Evolutionary conservation across 441 rosid genomes (phyloP).

Genomic region (Bocquillonia castaneifolia): DNA sequence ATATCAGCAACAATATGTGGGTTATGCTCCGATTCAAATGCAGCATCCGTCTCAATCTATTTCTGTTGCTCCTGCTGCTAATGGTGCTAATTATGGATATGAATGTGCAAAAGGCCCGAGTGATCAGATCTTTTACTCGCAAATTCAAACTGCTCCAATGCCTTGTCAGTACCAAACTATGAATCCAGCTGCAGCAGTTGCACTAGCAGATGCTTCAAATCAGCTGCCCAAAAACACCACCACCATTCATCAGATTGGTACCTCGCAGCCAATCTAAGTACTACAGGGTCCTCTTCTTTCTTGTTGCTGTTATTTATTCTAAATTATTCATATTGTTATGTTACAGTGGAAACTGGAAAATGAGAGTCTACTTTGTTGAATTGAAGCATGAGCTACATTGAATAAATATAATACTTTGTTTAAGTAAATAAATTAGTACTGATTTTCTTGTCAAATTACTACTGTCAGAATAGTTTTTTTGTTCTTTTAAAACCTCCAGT

Average conservation of each 20-base stretch:
- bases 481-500: too few species aligned
- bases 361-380: not conserved
- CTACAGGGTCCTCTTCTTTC: conserved; percentile 1
- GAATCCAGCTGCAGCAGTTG: conserved; percentile 54
- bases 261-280: conserved; percentile 53
- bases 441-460: conserved; percentile 6
- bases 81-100: conserved; percentile 45
- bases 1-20: conserved; percentile 60
- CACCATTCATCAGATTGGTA: conserved; percentile 52
- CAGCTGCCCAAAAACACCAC: conserved; percentile 39
- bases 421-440: not conserved
- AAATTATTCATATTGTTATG: not conserved
- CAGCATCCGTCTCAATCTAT: conserved; percentile 58
- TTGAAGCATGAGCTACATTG: not conserved
- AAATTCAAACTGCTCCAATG: conserved; percentile 39
- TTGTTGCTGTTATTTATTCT: not conserved
- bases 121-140: conserved; percentile 54
- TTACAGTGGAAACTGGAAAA: not conserved
- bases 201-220: conserved; percentile 55
- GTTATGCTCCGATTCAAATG: conserved; percentile 65
- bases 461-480: too few species aligned
- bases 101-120: conserved; percentile 43
- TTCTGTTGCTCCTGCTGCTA: conserved; percentile 35
- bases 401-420: not conserved
- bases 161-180: conserved; percentile 70